Evolutionary conservation across 78 protist species (phyloP).

Genomic region (Guillardia theta): DNA sequence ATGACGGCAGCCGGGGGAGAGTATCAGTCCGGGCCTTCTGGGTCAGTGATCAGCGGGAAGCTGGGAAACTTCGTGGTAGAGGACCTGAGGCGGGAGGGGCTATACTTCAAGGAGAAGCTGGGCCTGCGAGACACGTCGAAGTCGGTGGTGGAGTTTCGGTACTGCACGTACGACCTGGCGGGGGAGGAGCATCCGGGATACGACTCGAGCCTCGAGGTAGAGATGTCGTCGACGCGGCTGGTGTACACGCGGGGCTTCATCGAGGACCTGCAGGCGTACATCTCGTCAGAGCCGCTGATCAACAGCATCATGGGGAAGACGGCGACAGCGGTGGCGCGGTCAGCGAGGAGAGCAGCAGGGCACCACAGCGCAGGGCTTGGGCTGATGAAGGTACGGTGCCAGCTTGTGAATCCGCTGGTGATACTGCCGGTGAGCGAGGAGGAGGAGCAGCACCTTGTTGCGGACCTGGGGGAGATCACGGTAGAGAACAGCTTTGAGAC

Average conservation of each 20-base stretch:
- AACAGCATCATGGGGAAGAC: constrained; percentile 6
- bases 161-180: not conserved
- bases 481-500: not conserved
- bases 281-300: constrained; percentile 7
- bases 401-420: not conserved
- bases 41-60: not conserved
- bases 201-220: not conserved
- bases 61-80: constrained; percentile 1
- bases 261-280: not conserved
- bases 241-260: not conserved
- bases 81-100: not conserved
- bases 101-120: not conserved
- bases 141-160: not conserved
- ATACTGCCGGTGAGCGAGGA: not conserved
- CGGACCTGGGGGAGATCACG: constrained; percentile 8
- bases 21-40: not conserved
- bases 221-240: not conserved
- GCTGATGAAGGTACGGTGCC: not conserved
- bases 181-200: not conserved
- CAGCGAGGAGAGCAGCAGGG: constrained; percentile 6
- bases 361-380: not conserved
- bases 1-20: not conserved
- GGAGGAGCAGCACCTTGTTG: not conserved
- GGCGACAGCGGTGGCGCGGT: constrained; percentile 28
- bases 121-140: constrained; percentile 23